A percentile compares a stretch with the other conserved stretches of the same genome.
Evolutionary conservation across 352 stramenopile species (phyloP).

Genomic region (Thalassiosira mediterranea): DNA sequence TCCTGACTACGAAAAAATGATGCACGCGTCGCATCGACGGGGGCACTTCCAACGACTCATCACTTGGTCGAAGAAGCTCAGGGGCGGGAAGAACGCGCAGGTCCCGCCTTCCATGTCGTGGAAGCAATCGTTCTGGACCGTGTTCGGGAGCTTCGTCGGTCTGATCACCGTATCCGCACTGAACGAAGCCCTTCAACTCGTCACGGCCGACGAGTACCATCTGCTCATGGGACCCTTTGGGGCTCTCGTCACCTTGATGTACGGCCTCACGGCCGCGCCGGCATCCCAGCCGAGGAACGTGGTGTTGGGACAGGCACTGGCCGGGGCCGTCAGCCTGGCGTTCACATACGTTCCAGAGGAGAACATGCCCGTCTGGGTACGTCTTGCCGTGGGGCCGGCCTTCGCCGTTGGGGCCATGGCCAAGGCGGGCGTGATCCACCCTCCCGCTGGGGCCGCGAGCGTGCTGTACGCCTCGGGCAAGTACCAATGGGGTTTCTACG

Average conservation of each 20-base stretch:
- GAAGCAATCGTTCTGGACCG: not conserved
- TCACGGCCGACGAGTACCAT: not conserved
- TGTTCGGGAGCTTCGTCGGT: constrained; percentile 19
- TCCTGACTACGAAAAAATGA: too few species aligned
- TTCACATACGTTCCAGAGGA: not conserved
- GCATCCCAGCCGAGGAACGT: constrained; percentile 62
- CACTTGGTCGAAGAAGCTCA: not conserved
- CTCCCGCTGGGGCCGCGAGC: constrained; percentile 40
- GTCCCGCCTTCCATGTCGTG: not conserved
- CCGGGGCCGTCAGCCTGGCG: constrained; percentile 12
- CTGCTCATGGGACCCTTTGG: constrained; percentile 45
- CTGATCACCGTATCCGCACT: constrained; percentile 14
- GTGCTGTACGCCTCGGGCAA: not conserved
- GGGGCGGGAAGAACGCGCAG: not conserved
- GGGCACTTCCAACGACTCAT: too few species aligned
- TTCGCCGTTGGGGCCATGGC: constrained; percentile 47
- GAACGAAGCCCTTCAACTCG: not conserved
- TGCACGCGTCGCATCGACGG: too few species aligned
- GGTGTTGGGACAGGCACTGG: constrained; percentile 41
- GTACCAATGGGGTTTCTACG: not conserved
- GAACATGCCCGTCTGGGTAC: constrained; percentile 16
- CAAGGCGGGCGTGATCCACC: constrained; percentile 53
- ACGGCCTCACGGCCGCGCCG: constrained; percentile 50
- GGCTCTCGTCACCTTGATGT: constrained; percentile 57
- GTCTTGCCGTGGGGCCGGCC: constrained; percentile 18